Percentiles rank a stretch among this genome's conserved stretches.
Evolutionary conservation across 192 early-diverging fungal species (phyloP).

Genomic region (Backusella liffmaniae): DNA sequence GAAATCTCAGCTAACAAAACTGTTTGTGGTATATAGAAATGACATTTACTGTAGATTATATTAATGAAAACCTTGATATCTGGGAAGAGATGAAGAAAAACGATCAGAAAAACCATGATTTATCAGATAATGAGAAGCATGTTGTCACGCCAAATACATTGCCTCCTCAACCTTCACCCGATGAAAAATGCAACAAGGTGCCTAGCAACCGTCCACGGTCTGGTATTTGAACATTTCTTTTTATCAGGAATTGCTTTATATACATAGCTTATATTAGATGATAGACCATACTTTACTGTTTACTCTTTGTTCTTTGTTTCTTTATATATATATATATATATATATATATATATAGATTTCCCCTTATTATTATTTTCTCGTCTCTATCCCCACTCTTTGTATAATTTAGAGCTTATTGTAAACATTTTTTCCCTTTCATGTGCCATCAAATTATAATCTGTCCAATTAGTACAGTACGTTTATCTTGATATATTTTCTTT

Average conservation of each 20-base stretch:
- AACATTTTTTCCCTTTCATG: neutral
- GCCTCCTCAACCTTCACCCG: conserved; percentile 1
- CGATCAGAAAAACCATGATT: neutral
- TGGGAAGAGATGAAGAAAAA: conserved; percentile 27
- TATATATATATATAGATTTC: neutral
- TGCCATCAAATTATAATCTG: neutral
- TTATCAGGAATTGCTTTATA: neutral
- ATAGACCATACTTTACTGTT: neutral
- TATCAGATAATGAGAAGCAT: neutral
- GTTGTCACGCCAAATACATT: neutral
- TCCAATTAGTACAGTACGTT: neutral
- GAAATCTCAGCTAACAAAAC: neutral
- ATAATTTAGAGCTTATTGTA: neutral
- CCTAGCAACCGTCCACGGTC: neutral
- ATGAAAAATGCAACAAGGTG: neutral
- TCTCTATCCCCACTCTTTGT: neutral
- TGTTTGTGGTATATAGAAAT: conserved; percentile 18
- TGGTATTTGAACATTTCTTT: neutral
- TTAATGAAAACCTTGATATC: conserved; percentile 23
- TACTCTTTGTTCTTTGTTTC: neutral
- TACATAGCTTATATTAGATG: neutral
- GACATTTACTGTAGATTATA: conserved; percentile 28
- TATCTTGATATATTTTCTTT: too few relatives aligned
- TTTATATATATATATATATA: neutral
- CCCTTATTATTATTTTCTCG: neutral